phyloP scores from a whole-genome alignment of 768 basidiomycete species.

The Mycena crocata region DNA sequence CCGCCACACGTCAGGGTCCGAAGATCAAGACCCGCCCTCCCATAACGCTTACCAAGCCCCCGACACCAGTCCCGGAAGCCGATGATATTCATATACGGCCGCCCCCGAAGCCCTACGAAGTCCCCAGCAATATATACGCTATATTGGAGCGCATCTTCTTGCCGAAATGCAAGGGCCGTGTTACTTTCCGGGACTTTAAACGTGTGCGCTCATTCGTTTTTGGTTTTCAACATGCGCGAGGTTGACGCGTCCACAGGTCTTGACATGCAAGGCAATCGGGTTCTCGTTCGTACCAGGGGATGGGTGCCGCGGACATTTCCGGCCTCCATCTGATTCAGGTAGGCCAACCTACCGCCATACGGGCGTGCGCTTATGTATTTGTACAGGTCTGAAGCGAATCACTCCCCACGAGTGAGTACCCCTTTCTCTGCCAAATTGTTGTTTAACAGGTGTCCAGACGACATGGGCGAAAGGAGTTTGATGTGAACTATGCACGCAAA shows the following conservation, averaged over 20 bases:
- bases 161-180: neutral
- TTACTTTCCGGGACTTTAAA: neutral
- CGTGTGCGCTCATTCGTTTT: neutral
- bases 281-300: neutral
- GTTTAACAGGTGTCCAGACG: neutral
- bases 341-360: neutral
- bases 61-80: neutral
- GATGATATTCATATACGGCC: neutral
- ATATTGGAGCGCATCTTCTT: neutral
- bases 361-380: neutral
- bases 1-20: neutral
- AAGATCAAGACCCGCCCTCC: neutral
- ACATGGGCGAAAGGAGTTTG: neutral
- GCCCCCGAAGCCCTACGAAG: too few species aligned
- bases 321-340: neutral
- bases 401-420: neutral
- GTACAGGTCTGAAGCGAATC: neutral
- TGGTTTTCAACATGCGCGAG: neutral
- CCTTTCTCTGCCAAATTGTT: too few species aligned
- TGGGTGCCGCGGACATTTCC: neutral
- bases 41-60: too few species aligned
- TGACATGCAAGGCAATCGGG: slow-evolving; percentile 2
- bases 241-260: neutral
- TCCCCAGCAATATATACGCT: neutral
- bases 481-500: neutral